Conservation (phyloP, 2,329 filamentous ascomycete genomes). For the Calonectria hongkongensis region DNA sequence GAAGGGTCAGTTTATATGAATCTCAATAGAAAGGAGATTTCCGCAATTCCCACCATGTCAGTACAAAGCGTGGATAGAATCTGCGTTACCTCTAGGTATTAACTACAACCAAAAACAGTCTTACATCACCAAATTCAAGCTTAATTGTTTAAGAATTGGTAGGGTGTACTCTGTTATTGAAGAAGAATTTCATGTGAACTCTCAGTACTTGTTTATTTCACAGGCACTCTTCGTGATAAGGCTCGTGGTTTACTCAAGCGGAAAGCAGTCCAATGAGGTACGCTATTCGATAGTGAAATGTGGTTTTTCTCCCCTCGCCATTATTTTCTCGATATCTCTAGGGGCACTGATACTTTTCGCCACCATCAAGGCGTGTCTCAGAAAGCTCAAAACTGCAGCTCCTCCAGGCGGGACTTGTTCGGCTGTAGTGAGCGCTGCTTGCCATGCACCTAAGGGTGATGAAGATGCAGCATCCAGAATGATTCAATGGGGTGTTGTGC, state of each 20-base stretch:
- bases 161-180: no score
- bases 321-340: not conserved
- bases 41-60: no score
- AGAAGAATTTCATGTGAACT: no score
- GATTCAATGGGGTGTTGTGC: not conserved
- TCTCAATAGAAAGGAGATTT: no score
- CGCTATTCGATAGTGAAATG: not conserved
- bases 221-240: not conserved
- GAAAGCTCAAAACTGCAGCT: not conserved
- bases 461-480: not conserved
- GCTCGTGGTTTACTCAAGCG: not conserved
- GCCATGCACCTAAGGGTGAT: not conserved
- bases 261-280: not conserved
- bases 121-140: no score
- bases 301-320: not conserved
- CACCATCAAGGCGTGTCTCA: not conserved
- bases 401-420: not conserved
- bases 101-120: no score
- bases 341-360: not conserved
- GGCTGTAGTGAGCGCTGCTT: not conserved
- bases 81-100: no score
- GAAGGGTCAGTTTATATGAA: no score
- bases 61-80: no score
- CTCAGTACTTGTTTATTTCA: not conserved
- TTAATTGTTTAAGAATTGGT: no score